These are phyloP conservation scores for Primulina tabacum DNA, from an alignment of 257 asterid species.

Conservation along the genomic window DNA sequence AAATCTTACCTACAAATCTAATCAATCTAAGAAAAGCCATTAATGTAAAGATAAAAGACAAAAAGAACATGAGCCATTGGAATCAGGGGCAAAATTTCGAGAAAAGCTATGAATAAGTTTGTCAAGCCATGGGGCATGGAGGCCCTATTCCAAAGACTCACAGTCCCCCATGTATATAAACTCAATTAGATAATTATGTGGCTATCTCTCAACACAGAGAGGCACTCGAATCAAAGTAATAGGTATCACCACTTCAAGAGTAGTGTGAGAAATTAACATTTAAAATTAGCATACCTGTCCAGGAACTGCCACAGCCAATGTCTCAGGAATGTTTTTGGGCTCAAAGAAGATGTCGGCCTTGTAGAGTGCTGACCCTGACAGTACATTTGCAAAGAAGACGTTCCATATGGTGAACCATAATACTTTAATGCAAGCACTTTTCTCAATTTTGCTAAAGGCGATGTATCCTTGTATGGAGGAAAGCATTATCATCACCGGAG, in stretches of 20 bases:
- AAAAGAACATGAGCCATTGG: background rate
- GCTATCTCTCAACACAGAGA: background rate
- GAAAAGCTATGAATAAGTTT: background rate
- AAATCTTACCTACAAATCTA: background rate
- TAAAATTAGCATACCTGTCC: slow-evolving; percentile 66
- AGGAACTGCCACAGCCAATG: slow-evolving; percentile 88
- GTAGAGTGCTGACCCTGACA: slow-evolving; percentile 88
- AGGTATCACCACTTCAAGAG: background rate
- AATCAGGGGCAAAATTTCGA: background rate
- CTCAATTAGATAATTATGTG: background rate
- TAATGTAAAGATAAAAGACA: background rate
- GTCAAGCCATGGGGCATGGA: background rate
- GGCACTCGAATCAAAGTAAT: background rate
- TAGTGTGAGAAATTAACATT: slow-evolving; percentile 2
- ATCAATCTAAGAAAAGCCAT: background rate
- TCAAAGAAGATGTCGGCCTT: slow-evolving; percentile 58
- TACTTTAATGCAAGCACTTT: slow-evolving; percentile 86
- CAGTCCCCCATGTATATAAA: background rate
- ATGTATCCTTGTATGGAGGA: slow-evolving; percentile 90
- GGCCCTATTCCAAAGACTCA: background rate
- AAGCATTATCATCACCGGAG: slow-evolving; percentile 74
- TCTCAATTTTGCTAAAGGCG: slow-evolving; percentile 82
- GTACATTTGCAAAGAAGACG: slow-evolving; percentile 83
- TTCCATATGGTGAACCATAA: slow-evolving; percentile 92
- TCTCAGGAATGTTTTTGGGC: slow-evolving; percentile 73